A percentile compares a stretch with the other conserved stretches of the same genome.
These are phyloP conservation scores for Neolentinus lepideus DNA, from an alignment of 1,284 basidiomycete species.

Conservation along the genomic window DNA sequence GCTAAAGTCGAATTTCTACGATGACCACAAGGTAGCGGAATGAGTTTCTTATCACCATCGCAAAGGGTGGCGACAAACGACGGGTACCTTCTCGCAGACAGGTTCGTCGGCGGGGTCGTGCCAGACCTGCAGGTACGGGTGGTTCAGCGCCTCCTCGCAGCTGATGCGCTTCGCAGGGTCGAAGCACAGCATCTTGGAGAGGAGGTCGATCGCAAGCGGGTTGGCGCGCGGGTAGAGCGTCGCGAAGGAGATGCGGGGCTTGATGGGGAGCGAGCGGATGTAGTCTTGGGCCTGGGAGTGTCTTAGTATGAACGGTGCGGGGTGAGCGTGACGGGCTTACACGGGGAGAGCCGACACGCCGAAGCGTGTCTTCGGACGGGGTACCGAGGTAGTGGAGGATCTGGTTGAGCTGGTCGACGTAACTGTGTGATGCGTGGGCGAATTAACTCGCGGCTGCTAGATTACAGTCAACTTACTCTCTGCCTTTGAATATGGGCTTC, in stretches of 20 bases:
- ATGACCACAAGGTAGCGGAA: too few species aligned
- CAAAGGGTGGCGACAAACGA: too few species aligned
- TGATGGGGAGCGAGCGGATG: conserved; percentile 96
- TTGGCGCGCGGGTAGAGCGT: conserved; percentile 92
- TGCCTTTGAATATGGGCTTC: conserved; percentile 97
- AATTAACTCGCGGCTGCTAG: background rate
- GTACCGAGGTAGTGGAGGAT: conserved; percentile 98
- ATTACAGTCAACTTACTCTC: conserved; percentile 68
- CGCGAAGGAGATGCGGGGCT: conserved; percentile 87
- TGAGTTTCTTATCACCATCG: too few species aligned
- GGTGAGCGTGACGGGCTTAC: conserved; percentile 31
- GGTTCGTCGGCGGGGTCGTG: conserved; percentile 94
- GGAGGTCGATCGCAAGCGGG: conserved; percentile 88
- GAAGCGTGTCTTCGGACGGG: conserved; percentile 92
- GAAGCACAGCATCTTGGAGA: conserved; percentile 90
- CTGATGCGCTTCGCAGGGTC: conserved; percentile 95
- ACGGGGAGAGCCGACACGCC: conserved; percentile 88
- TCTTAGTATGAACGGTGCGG: background rate
- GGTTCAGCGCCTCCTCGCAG: conserved; percentile 92
- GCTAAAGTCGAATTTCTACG: conserved; percentile 97
- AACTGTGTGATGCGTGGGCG: conserved; percentile 37
- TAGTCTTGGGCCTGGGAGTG: conserved; percentile 86
- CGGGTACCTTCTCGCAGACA: conserved; percentile 57
- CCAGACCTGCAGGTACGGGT: conserved; percentile 93
- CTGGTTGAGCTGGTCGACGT: conserved; percentile 98